Conservation (phyloP, 2,329 filamentous ascomycete genomes). For the Trichoderma citrinoviride region DNA sequence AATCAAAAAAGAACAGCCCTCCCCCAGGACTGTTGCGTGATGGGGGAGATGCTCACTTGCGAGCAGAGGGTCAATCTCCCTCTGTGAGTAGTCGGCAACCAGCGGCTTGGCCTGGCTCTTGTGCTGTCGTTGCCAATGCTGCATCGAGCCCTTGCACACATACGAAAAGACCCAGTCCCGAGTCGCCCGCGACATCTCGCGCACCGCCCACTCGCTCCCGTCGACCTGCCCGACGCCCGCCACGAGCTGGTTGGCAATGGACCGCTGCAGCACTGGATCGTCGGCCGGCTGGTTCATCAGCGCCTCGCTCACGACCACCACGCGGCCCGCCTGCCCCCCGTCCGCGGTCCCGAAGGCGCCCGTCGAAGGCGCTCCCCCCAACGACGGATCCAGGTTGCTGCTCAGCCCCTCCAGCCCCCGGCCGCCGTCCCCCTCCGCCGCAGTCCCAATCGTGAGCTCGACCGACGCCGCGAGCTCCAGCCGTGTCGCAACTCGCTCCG, state of each 20-base stretch:
- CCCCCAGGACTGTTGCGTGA: neutral
- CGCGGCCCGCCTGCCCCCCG: constrained; percentile 34
- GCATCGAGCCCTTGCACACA: constrained; percentile 51
- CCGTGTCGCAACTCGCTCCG: constrained; percentile 48
- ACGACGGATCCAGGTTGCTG: constrained; percentile 37
- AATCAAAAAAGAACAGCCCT: neutral
- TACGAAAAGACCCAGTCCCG: constrained; percentile 56
- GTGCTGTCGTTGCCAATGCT: constrained; percentile 50
- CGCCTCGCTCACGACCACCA: constrained; percentile 45
- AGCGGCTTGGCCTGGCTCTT: constrained; percentile 41
- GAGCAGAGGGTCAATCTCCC: constrained; percentile 46
- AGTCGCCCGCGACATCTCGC: constrained; percentile 43
- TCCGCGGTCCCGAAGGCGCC: constrained; percentile 17
- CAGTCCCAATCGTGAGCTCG: constrained; percentile 42
- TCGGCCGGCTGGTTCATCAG: constrained; percentile 49
- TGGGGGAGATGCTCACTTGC: constrained; percentile 39
- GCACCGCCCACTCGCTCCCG: constrained; percentile 48
- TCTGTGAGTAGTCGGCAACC: constrained; percentile 50
- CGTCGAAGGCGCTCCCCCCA: constrained; percentile 32
- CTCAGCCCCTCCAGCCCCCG: constrained; percentile 34
- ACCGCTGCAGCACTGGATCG: constrained; percentile 48
- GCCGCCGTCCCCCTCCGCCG: constrained; percentile 36
- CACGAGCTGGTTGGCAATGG: constrained; percentile 50
- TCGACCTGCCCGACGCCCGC: constrained; percentile 45
- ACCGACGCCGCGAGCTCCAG: constrained; percentile 47